phyloP scores from a whole-genome alignment of 805 yeast genomes.

The Starmera caribaea region DNA sequence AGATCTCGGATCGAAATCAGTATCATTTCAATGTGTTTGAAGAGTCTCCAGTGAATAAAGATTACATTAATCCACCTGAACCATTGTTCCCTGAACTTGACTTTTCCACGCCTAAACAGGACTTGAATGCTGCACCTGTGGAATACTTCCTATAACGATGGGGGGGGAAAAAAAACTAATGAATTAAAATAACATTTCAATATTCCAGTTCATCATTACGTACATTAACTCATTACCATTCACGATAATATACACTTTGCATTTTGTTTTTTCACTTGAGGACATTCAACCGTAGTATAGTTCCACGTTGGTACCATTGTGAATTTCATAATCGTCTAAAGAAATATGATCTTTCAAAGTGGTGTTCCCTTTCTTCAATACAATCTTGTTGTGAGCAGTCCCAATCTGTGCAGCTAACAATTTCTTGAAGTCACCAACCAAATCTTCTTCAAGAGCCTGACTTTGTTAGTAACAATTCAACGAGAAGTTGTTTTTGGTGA shows the following conservation, averaged over 20 bases:
- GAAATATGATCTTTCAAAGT: slow-evolving; percentile 84
- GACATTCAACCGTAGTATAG: slow-evolving; percentile 60
- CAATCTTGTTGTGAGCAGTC: slow-evolving; percentile 48
- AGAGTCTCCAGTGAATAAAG: slow-evolving; percentile 90
- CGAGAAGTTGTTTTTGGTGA: not conserved
- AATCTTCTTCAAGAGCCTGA: slow-evolving; percentile 68
- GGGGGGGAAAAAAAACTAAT: no score
- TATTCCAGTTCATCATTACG: no score
- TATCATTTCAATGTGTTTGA: slow-evolving; percentile 85
- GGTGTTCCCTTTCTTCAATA: slow-evolving; percentile 78
- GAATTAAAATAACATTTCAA: no score
- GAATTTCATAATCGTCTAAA: slow-evolving; percentile 90
- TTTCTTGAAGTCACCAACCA: slow-evolving; percentile 84
- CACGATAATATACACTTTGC: no score
- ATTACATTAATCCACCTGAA: slow-evolving; percentile 18
- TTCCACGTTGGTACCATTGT: slow-evolving; percentile 81
- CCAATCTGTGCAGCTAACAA: slow-evolving; percentile 79
- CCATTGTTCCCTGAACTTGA: slow-evolving; percentile 10
- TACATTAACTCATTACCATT: no score
- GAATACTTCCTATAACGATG: slow-evolving; percentile 41
- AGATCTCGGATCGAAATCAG: slow-evolving; percentile 60
- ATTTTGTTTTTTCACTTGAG: no score
- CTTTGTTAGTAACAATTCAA: not conserved
- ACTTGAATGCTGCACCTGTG: slow-evolving; percentile 29
- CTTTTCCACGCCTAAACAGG: slow-evolving; percentile 1